Conservation (phyloP, 2,329 filamentous ascomycete genomes). For the Penicillium capsulatum region DNA sequence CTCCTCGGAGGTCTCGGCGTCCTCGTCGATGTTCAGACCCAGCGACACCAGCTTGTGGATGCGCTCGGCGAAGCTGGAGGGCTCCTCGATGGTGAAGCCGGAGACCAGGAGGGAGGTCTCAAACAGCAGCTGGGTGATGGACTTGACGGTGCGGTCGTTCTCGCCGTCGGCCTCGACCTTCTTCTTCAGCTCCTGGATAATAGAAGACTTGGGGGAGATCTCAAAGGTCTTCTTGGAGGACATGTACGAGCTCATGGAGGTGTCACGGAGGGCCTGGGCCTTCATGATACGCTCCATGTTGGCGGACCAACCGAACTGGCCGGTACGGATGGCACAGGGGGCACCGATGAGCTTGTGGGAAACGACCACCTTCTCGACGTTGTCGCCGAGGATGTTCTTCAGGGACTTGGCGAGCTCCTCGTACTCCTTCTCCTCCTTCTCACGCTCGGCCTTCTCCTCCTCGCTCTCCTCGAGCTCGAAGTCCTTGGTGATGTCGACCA, state of each 20-base stretch:
- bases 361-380: slow-evolving; percentile 99
- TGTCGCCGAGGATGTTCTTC: slow-evolving; percentile 98
- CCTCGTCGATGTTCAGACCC: slow-evolving; percentile 95
- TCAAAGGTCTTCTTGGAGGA: slow-evolving; percentile 99
- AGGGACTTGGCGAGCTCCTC: slow-evolving; percentile 91
- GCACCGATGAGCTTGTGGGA: slow-evolving; percentile 93
- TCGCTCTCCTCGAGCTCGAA: slow-evolving; percentile 99
- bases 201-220: slow-evolving; percentile 97
- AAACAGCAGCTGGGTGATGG: slow-evolving; percentile 95
- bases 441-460: slow-evolving; percentile 94
- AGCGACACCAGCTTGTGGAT: slow-evolving; percentile 99
- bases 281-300: slow-evolving; percentile 99
- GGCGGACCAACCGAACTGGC: slow-evolving; percentile 99
- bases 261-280: slow-evolving; percentile 98
- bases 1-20: slow-evolving; percentile 65
- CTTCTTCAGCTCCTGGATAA: slow-evolving; percentile 98
- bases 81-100: slow-evolving; percentile 99
- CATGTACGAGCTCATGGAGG: slow-evolving; percentile 99
- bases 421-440: slow-evolving; percentile 97
- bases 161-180: slow-evolving; percentile 98
- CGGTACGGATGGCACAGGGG: slow-evolving; percentile 97
- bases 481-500: slow-evolving; percentile 99
- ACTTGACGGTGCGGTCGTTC: slow-evolving; percentile 99
- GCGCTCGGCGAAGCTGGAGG: slow-evolving; percentile 93
- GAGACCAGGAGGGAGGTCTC: slow-evolving; percentile 98